Percentiles rank a stretch among this genome's conserved stretches.
Evolutionary conservation across 345 rosid genomes (phyloP).

Genomic region (Brassica juncea): DNA sequence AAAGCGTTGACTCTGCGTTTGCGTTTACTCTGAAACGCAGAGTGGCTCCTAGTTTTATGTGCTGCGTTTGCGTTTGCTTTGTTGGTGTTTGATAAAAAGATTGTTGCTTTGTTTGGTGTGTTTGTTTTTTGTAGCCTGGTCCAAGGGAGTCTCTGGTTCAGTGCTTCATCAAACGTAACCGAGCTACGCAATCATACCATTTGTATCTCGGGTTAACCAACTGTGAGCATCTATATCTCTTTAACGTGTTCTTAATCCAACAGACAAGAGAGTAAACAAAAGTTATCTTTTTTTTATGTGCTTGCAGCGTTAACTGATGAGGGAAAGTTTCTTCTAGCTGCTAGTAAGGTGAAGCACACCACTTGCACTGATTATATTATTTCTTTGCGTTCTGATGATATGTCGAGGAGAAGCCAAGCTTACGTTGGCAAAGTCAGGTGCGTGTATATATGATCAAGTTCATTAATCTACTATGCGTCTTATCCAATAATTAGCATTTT

Average conservation of each 20-base stretch:
- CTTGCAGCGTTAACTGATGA: slow-evolving; percentile 75
- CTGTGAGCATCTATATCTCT: slow-evolving; percentile 45
- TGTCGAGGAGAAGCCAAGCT: slow-evolving; percentile 71
- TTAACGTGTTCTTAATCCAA: not conserved
- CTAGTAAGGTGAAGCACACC: slow-evolving; percentile 67
- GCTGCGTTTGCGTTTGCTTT: slow-evolving; percentile 22
- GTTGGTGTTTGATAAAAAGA: not conserved
- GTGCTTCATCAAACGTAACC: slow-evolving; percentile 64
- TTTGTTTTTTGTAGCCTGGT: slow-evolving; percentile 62
- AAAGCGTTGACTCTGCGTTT: slow-evolving; percentile 7
- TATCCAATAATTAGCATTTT: slow-evolving; percentile 6
- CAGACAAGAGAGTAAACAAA: not conserved
- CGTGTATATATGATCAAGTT: not conserved
- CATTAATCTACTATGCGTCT: not conserved
- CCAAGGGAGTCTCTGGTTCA: slow-evolving; percentile 63
- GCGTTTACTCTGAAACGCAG: slow-evolving; percentile 4
- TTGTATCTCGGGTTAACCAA: slow-evolving; percentile 66
- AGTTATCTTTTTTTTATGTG: not conserved
- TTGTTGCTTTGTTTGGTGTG: not conserved
- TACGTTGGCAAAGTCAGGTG: slow-evolving; percentile 85
- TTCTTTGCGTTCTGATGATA: slow-evolving; percentile 66
- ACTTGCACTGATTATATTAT: slow-evolving; percentile 85
- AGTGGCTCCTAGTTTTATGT: not conserved
- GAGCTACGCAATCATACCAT: slow-evolving; percentile 54
- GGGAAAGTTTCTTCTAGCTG: slow-evolving; percentile 90